These are phyloP conservation scores for Amanita jacksonii DNA, from an alignment of 768 basidiomycete genomes.

Conservation along the genomic window DNA sequence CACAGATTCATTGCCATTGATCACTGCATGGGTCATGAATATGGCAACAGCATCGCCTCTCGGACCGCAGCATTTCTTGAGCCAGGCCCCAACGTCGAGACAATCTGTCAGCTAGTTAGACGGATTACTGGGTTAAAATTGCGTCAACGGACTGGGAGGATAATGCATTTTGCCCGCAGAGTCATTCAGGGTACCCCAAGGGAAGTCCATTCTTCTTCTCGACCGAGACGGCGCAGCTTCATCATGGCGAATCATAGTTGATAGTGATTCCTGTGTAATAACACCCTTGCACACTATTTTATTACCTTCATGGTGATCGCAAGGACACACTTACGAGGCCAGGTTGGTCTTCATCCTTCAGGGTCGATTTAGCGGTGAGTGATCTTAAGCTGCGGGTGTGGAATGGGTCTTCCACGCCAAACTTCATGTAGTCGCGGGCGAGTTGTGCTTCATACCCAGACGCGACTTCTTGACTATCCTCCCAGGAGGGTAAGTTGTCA, in stretches of 20 bases:
- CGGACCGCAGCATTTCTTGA: slow-evolving; percentile 44
- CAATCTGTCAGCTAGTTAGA: slow-evolving; percentile 31
- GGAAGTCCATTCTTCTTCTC: slow-evolving; percentile 45
- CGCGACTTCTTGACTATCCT: slow-evolving; percentile 30
- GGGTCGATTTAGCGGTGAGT: not conserved
- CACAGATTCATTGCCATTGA: slow-evolving; percentile 50
- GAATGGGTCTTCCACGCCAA: slow-evolving; percentile 20
- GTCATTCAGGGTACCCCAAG: slow-evolving; percentile 28
- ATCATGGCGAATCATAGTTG: slow-evolving; percentile 66
- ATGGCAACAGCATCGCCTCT: slow-evolving; percentile 50
- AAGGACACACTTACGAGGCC: slow-evolving; percentile 5
- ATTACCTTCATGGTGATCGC: not conserved
- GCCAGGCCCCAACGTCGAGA: slow-evolving; percentile 50
- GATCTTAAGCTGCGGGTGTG: slow-evolving; percentile 16
- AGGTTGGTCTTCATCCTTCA: not conserved
- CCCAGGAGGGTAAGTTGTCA: slow-evolving; percentile 46
- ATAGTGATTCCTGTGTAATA: slow-evolving; percentile 65
- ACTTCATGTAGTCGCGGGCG: slow-evolving; percentile 41
- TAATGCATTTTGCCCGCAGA: slow-evolving; percentile 44
- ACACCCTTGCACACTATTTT: slow-evolving; percentile 33
- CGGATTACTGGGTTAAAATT: not conserved
- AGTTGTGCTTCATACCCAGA: slow-evolving; percentile 41
- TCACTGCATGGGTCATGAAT: slow-evolving; percentile 65
- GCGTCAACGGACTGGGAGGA: slow-evolving; percentile 39
- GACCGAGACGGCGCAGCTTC: slow-evolving; percentile 52